phyloP scores from a whole-genome alignment of 2,329 filamentous ascomycete species.

The Myriosclerotinia duriaeana region DNA sequence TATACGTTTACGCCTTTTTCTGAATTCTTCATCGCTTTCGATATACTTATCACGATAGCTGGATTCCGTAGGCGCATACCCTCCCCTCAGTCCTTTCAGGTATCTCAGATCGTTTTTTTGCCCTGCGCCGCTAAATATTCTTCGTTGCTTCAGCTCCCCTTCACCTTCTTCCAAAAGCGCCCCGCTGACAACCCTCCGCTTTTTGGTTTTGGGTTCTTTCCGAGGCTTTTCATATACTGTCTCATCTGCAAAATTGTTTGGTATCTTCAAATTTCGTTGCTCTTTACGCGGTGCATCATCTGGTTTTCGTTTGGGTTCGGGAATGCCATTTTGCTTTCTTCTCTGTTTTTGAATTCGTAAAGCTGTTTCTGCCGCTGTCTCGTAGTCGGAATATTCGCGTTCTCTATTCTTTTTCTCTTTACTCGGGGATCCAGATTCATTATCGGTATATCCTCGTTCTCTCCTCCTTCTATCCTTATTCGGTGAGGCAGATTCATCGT shows the following conservation, averaged over 20 bases:
- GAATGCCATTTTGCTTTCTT: constrained; percentile 11
- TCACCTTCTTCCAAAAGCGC: constrained; percentile 67
- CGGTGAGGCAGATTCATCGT: constrained; percentile 15
- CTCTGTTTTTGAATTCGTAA: background rate
- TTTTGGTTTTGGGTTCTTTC: constrained; percentile 40
- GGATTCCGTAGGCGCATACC: constrained; percentile 21
- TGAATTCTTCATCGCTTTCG: constrained; percentile 22
- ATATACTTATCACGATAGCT: constrained; percentile 12
- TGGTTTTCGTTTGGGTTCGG: background rate
- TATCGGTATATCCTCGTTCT: constrained; percentile 13
- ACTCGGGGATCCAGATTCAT: constrained; percentile 14
- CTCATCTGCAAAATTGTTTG: constrained; percentile 31
- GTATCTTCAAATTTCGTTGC: constrained; percentile 3
- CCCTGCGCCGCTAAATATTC: constrained; percentile 36
- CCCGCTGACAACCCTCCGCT: constrained; percentile 66
- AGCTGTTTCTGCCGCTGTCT: constrained; percentile 19
- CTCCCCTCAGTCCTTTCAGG: constrained; percentile 45
- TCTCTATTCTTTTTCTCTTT: background rate
- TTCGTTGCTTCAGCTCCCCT: constrained; percentile 51
- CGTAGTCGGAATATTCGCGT: background rate
- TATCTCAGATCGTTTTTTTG: constrained; percentile 46
- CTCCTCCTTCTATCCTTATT: constrained; percentile 9
- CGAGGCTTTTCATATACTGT: constrained; percentile 28
- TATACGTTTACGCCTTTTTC: constrained; percentile 57
- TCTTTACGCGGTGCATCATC: constrained; percentile 20